Conservation (phyloP, 2,329 filamentous ascomycete species). For the Fusarium fujikuroi region DNA sequence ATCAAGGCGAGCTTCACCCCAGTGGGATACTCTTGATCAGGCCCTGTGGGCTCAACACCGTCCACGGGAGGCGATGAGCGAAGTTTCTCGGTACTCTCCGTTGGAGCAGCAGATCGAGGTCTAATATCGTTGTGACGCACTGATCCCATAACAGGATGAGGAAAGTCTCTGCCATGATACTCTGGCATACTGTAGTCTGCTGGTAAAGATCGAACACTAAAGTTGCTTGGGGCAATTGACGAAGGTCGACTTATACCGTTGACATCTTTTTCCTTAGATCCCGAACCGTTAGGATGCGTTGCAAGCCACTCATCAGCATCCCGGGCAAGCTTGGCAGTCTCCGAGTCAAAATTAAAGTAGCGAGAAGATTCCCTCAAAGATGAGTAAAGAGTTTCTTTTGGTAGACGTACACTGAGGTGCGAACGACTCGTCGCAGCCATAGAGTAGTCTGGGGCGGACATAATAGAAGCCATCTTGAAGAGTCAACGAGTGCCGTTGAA, state of each 20-base stretch:
- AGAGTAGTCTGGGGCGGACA: constrained; percentile 45
- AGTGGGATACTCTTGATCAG: constrained; percentile 38
- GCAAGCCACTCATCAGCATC: constrained; percentile 42
- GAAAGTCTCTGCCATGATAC: constrained; percentile 21
- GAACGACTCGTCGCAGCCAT: constrained; percentile 39
- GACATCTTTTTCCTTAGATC: constrained; percentile 24
- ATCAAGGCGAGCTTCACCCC: constrained; percentile 48
- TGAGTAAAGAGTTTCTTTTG: constrained; percentile 40
- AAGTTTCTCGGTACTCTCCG: constrained; percentile 47
- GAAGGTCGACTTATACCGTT: constrained; percentile 40
- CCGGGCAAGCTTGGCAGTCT: constrained; percentile 34
- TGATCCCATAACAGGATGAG: constrained; percentile 40
- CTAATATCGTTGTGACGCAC: constrained; percentile 37
- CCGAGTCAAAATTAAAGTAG: constrained; percentile 40
- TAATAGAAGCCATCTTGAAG: constrained; percentile 43
- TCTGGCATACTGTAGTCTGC: constrained; percentile 27
- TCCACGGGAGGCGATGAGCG: not conserved
- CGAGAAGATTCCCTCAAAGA: constrained; percentile 40
- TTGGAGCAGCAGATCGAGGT: constrained; percentile 30
- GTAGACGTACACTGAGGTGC: constrained; percentile 42
- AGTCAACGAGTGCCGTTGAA: not conserved
- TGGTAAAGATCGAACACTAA: constrained; percentile 35
- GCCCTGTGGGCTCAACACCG: not conserved
- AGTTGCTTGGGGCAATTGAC: constrained; percentile 39
- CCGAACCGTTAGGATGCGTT: constrained; percentile 22